These are phyloP conservation scores for Dendrobium catenatum DNA, from an alignment of 106 monocot genomes.

Conservation along the genomic window DNA sequence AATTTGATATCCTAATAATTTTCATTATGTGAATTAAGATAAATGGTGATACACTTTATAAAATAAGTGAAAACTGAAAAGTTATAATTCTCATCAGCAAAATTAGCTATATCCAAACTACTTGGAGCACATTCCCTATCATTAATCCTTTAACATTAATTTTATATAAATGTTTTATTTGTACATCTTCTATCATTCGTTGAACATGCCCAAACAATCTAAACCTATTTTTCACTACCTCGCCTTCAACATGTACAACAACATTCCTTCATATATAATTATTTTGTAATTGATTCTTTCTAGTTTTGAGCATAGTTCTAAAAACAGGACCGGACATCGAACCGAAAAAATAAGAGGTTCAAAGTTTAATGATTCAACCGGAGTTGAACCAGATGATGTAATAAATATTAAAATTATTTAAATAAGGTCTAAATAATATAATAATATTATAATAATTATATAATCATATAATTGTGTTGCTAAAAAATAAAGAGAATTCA, in stretches of 20 bases:
- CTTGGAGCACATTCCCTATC: neutral
- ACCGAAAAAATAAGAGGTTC: no score
- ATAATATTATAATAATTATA: no score
- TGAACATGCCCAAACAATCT: neutral
- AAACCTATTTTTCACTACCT: neutral
- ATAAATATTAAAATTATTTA: no score
- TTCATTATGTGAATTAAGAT: constrained; percentile 3
- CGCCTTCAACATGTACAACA: neutral
- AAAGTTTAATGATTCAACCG: no score
- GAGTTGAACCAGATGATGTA: no score
- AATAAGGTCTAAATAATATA: no score
- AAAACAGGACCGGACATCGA: no score
- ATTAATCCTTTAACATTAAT: neutral
- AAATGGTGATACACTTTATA: neutral
- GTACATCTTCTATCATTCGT: neutral
- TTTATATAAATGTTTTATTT: neutral
- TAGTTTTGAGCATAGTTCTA: neutral
- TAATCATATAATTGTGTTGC: no score
- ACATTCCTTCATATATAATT: neutral
- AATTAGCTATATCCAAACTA: neutral
- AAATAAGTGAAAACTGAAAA: neutral
- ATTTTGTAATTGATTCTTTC: neutral
- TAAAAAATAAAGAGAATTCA: no score
- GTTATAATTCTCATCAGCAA: neutral
- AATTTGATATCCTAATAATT: neutral